These are phyloP conservation scores for Alloascoidea africana DNA, from an alignment of 805 yeast species.

Conservation along the genomic window DNA sequence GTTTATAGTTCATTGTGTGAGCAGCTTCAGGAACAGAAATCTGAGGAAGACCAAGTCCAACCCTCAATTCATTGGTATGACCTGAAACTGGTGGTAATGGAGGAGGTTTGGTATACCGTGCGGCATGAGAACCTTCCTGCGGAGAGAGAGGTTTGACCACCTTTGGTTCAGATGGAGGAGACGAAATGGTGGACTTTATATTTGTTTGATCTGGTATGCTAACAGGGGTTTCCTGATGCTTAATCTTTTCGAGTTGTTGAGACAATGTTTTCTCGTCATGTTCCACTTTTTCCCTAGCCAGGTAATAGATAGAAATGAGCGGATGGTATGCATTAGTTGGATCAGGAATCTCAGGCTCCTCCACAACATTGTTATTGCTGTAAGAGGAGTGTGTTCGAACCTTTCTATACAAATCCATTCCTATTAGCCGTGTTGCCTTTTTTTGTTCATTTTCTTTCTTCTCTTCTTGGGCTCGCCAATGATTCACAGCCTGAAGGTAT, in stretches of 20 bases:
- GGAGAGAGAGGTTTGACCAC: too few relatives aligned
- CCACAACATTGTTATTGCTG: too few relatives aligned
- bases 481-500: slow-evolving; percentile 45
- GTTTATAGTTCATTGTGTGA: not conserved
- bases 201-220: slow-evolving; percentile 3
- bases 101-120: not conserved
- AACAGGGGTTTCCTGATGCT: too few relatives aligned
- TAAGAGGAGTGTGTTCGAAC: not conserved
- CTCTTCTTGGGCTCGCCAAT: slow-evolving; percentile 33
- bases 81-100: too few relatives aligned
- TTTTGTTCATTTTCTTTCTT: not conserved
- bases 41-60: too few relatives aligned
- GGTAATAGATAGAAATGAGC: slow-evolving; percentile 66
- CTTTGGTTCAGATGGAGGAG: not conserved
- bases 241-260: slow-evolving; percentile 1
- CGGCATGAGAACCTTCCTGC: not conserved
- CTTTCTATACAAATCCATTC: not conserved
- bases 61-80: too few relatives aligned
- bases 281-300: slow-evolving; percentile 72
- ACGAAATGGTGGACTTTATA: too few relatives aligned
- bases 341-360: slow-evolving; percentile 37
- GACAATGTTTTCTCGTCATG: slow-evolving; percentile 48
- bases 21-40: not conserved
- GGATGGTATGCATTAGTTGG: slow-evolving; percentile 92
- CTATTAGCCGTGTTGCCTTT: not conserved